Evolutionary conservation across 148 eudicot genomes (phyloP), one percentile per base, ranked within the genome.

Genomic region (Limonium bicolor): DNA sequence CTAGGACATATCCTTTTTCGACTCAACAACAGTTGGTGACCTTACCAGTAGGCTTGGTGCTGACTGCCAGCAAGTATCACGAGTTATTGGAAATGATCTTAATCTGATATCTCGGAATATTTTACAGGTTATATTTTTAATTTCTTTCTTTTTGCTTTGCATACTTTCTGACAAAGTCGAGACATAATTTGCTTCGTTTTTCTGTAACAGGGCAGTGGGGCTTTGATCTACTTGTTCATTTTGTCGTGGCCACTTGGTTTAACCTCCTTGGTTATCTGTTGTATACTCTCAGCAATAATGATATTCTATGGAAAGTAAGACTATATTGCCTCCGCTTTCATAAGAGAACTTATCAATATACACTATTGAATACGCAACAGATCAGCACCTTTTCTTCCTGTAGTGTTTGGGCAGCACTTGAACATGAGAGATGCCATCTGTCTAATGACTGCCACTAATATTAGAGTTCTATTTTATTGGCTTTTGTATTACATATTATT

Each of bases 31-130:
- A 37, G 87, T 90, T 60, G 99, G 99, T 61, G 93, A 73, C 54
- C 82, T 90, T 68, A 90, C 99, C 9, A 90, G 99, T 64, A 80
- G 97, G 72, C 87, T 90, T 45, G 95, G 99, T 56, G 86, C 99
- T 57, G 99, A 90, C 67, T 90, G 99, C 67, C 95, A 84, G 74
- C 99, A 90, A 63, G 99, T 90, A 56, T 78, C 99, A 27, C 99
- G 99, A 50, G 87, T 90, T 48, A 90, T 90, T 48, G 95, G 95
- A 46, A 90, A 80, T 69, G 99, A 90, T 73, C 80, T 90, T 37
- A 90, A 90, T 63, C 23, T 90, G 67, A 90, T 90, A 65, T 61
- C 86, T 37, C 81, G 99, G 52, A 90, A 90, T 67, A 50, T 59
- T 62, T 71, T 90, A 55, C 99, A 90, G 99, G 99, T 90, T 57